A percentile compares a stretch with the other conserved stretches of the same genome.
These are phyloP conservation scores for Aleurites moluccanus DNA, from an alignment of 441 rosid species.

Conservation along the genomic window DNA sequence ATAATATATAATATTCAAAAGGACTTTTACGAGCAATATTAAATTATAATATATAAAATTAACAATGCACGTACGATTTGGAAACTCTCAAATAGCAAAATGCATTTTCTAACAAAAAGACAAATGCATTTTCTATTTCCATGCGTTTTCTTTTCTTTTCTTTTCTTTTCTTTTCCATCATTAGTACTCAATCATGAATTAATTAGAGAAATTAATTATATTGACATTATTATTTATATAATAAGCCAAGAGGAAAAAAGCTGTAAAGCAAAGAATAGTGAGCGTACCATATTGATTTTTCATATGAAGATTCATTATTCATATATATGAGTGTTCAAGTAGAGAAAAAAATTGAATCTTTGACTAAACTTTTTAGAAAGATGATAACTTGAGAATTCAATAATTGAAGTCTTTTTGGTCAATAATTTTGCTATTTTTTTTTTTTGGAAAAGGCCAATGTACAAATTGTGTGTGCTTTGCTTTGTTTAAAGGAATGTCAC, in stretches of 20 bases:
- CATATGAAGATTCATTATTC: neutral
- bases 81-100: neutral
- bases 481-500: neutral
- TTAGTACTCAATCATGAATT: no score
- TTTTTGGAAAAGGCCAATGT: no score
- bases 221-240: neutral
- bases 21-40: no score
- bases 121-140: slow-evolving; percentile 2
- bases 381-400: neutral
- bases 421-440: no score
- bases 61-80: neutral
- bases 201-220: neutral
- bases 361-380: neutral
- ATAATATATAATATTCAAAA: no score
- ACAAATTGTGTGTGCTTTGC: neutral
- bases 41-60: neutral
- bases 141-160: neutral
- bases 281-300: no score
- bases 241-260: neutral
- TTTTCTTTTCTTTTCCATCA: neutral
- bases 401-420: neutral
- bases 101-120: neutral
- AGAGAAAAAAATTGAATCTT: neutral
- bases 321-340: neutral
- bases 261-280: neutral